Conservation (phyloP, 208 protist species). For the Acanthamoeba triangularis region DNA sequence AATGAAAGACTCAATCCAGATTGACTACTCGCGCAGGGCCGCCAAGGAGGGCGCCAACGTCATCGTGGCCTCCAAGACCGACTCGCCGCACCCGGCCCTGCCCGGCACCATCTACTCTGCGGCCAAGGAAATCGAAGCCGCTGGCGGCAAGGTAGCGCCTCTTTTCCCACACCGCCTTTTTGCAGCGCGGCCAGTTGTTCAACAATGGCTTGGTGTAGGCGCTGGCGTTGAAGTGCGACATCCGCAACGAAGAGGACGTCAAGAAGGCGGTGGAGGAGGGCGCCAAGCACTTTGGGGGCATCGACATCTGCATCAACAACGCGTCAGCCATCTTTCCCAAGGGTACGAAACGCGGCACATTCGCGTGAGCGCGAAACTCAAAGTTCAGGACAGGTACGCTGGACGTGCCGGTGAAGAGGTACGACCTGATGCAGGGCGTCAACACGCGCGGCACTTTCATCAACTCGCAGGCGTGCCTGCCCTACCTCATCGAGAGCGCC, state of each 20-base stretch:
- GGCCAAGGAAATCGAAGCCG: conserved; percentile 89
- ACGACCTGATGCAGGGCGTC: conserved; percentile 83
- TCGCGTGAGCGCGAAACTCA: no score
- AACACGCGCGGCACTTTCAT: conserved; percentile 88
- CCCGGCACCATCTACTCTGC: conserved; percentile 93
- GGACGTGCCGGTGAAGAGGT: conserved; percentile 90
- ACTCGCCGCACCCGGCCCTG: conserved; percentile 82
- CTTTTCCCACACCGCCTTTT: background rate
- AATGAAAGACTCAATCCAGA: background rate
- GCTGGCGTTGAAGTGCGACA: conserved; percentile 81
- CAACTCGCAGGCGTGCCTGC: conserved; percentile 88
- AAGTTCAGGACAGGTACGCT: conserved; percentile 72
- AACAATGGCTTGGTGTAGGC: conserved; percentile 40
- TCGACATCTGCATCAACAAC: conserved; percentile 94
- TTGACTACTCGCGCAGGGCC: conserved; percentile 24
- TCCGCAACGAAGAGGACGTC: conserved; percentile 85
- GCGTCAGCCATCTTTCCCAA: conserved; percentile 89
- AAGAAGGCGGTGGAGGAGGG: conserved; percentile 88
- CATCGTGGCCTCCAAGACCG: conserved; percentile 92
- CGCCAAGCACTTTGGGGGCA: conserved; percentile 90
- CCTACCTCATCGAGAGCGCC: conserved; percentile 85
- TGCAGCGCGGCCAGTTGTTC: background rate
- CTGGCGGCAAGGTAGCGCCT: conserved; percentile 51
- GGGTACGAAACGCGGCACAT: background rate
- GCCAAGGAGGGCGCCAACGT: conserved; percentile 91